A percentile compares a stretch with the other conserved stretches of the same genome.
Conservation (phyloP, 345 rosid species). For the Melaleuca alternifolia region DNA sequence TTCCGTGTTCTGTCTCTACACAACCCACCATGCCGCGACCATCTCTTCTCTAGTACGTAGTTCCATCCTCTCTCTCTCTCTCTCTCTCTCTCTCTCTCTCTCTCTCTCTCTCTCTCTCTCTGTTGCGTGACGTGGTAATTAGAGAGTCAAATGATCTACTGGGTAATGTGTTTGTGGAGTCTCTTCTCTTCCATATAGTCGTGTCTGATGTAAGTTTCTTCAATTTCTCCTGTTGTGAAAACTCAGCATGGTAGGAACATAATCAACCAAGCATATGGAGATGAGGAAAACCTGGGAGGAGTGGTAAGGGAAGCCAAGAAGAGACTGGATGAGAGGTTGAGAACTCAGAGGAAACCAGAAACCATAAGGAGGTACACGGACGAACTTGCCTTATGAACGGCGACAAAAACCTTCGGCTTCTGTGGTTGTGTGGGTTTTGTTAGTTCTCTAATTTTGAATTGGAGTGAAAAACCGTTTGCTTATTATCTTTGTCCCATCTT, state of each 20-base stretch:
- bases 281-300: conserved; percentile 48
- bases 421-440: neutral
- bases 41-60: conserved; percentile 13
- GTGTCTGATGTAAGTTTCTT: neutral
- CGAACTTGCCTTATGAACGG: neutral
- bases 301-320: conserved; percentile 78
- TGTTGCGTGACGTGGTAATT: neutral
- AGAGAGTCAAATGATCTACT: neutral
- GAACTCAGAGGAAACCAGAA: conserved; percentile 27
- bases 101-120: neutral
- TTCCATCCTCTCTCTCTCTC: neutral
- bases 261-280: conserved; percentile 6
- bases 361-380: conserved; percentile 18
- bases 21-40: conserved; percentile 33
- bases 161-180: neutral
- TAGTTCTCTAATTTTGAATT: neutral
- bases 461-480: neutral
- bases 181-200: neutral
- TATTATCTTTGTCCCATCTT: neutral
- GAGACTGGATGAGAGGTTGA: conserved; percentile 56
- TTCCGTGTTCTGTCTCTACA: conserved; percentile 57
- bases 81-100: neutral
- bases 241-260: conserved; percentile 12
- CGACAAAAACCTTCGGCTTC: neutral
- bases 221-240: neutral